Percentiles rank a stretch among this genome's conserved stretches.
Evolutionary conservation across 495 filamentous ascomycete genomes (phyloP).

Genomic region (Arthonia radiata): DNA sequence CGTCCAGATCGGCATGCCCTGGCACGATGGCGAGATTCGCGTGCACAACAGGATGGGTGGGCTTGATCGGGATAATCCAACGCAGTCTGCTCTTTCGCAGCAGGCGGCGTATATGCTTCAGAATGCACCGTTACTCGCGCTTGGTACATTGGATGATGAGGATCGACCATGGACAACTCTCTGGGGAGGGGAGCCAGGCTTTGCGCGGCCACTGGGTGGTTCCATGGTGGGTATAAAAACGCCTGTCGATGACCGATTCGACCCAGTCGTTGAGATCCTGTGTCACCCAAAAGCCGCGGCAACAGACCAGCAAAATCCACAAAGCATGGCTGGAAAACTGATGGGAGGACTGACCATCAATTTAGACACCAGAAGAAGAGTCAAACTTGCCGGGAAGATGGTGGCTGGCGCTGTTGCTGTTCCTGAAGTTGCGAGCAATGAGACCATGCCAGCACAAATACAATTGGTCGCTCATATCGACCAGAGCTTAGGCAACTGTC

Average conservation of each 20-base stretch:
- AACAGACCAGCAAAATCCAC: too few species aligned
- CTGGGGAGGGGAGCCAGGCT: slow-evolving; percentile 46
- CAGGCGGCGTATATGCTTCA: slow-evolving; percentile 27
- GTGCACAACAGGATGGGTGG: too few species aligned
- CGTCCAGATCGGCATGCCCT: slow-evolving; percentile 19
- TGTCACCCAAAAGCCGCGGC: slow-evolving; percentile 17
- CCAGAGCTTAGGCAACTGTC: slow-evolving; percentile 52
- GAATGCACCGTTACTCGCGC: slow-evolving; percentile 34
- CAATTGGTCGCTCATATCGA: slow-evolving; percentile 41
- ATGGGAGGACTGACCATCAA: slow-evolving; percentile 41
- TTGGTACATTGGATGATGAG: slow-evolving; percentile 39
- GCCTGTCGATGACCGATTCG: slow-evolving; percentile 28
- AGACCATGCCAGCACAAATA: slow-evolving; percentile 12
- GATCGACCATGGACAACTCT: slow-evolving; percentile 48
- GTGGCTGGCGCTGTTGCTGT: slow-evolving; percentile 25
- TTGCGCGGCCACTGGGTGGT: slow-evolving; percentile 29
- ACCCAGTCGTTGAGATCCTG: slow-evolving; percentile 38
- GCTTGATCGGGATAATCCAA: slow-evolving; percentile 32
- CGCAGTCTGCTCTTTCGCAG: slow-evolving; percentile 25
- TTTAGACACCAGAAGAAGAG: slow-evolving; percentile 34
- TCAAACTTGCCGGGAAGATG: slow-evolving; percentile 43
- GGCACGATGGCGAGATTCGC: slow-evolving; percentile 26
- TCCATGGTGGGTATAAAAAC: slow-evolving; percentile 33
- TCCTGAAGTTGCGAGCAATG: slow-evolving; percentile 7
- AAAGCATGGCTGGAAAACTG: slow-evolving; percentile 19